Conservation (phyloP, 1,284 basidiomycete species). For the Boletus semigastroideus region DNA sequence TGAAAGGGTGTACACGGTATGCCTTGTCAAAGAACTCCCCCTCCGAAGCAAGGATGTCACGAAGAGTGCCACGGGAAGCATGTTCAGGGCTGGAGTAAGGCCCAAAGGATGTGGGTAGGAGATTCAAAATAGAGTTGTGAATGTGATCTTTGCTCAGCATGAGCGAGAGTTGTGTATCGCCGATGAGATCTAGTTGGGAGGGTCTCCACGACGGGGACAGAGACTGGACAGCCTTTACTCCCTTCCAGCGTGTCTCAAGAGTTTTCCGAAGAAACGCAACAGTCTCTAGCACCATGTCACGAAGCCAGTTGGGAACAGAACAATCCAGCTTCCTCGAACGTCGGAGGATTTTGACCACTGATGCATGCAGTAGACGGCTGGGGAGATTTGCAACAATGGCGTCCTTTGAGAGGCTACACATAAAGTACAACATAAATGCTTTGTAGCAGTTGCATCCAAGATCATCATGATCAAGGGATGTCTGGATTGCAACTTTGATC, state of each 20-base stretch:
- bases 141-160: not conserved
- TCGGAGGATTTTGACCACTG: not conserved
- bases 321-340: not conserved
- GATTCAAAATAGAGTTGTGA: not conserved
- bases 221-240: not conserved
- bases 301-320: not conserved
- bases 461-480: not conserved
- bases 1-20: too few species aligned
- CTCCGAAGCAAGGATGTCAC: too few species aligned
- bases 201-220: not conserved
- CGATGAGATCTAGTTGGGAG: not conserved
- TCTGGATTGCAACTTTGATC: not conserved
- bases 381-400: not conserved
- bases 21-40: too few species aligned
- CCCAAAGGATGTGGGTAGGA: too few species aligned
- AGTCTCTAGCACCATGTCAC: not conserved
- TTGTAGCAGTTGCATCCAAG: not conserved
- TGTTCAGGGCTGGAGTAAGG: too few species aligned
- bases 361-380: not conserved
- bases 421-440: not conserved
- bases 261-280: not conserved
- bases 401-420: not conserved
- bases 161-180: not conserved
- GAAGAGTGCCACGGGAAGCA: too few species aligned
- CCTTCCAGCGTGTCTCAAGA: not conserved